These are phyloP conservation scores for Eimeria acervulina DNA, from an alignment of 169 alveolate genomes.

Conservation along the genomic window DNA sequence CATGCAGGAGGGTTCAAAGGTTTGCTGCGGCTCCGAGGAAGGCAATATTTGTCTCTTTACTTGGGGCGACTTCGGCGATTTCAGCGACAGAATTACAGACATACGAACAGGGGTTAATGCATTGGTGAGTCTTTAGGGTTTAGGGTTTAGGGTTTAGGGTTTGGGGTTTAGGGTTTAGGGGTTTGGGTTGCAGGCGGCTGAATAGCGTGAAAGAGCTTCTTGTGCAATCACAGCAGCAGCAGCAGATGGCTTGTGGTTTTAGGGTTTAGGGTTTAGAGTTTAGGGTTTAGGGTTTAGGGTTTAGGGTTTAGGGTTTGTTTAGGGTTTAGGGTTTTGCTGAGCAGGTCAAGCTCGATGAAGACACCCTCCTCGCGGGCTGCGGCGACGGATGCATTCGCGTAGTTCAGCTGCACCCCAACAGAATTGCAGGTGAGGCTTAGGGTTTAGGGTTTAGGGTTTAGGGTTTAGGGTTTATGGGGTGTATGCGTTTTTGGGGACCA, in stretches of 20 bases:
- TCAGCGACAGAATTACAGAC: conserved; percentile 72
- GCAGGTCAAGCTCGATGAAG: conserved; percentile 76
- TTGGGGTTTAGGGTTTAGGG: conserved; percentile 16
- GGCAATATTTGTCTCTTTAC: conserved; percentile 57
- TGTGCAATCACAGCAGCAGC: not conserved
- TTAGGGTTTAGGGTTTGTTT: not conserved
- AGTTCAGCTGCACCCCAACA: conserved; percentile 66
- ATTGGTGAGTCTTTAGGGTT: conserved; percentile 43
- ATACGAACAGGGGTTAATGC: conserved; percentile 36
- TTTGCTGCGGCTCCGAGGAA: conserved; percentile 73
- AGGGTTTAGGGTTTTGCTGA: not conserved
- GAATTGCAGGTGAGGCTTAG: conserved; percentile 25
- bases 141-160: not conserved
- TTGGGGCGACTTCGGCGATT: conserved; percentile 81
- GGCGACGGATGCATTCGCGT: conserved; percentile 79
- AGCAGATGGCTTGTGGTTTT: too few species aligned
- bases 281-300: not conserved
- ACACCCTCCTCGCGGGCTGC: conserved; percentile 47
- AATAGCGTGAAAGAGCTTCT: not conserved
- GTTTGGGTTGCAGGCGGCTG: not conserved
- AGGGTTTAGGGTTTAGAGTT: not conserved
- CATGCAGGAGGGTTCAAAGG: conserved; percentile 74
- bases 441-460: conserved; percentile 18
- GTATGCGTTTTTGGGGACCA: not conserved
- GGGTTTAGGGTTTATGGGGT: not conserved